Evolutionary conservation across 2,329 filamentous ascomycete species (phyloP), one percentile per base, ranked within the genome.

Genomic region (Fusarium equiseti): DNA sequence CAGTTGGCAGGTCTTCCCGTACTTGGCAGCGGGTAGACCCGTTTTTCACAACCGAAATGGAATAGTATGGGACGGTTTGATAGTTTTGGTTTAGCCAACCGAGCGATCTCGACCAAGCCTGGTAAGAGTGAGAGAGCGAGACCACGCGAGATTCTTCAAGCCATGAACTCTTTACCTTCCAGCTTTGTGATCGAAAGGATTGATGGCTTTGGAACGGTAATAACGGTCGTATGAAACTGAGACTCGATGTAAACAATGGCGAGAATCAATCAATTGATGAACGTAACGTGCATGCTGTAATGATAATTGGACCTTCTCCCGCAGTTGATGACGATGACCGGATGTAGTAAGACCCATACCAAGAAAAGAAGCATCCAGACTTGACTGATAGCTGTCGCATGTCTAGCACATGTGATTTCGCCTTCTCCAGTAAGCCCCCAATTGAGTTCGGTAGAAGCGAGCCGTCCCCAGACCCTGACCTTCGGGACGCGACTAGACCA

Each of bases 11-110:
- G 18, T 13, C 15, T 18, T 27, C 22, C 12, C 27, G 16, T 12
- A 18, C n/a, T 5, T 22, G 56, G 42, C 29, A 22, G 16, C 58
- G 60, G 60, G 60, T 55, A 48, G 42, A 32, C 58, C 60, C 60
- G 48, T 20, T 62, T 42, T 42, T 22, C 18, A 26, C 3, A 5
- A 10, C 18, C 3, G 18, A 38, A 38, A 38, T 18, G 16, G 18
- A 29, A 15, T 35, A 27, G 46, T 22, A 42, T 54, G 26, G 3
- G 16, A 35, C 15, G 8, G 27, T 18, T 50, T 7, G 15, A 6
- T 15, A 13, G 15, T 22, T 42, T 35, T 5, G 45, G 57, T 24
- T 27, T 22, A 35, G n/a, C 10, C 16, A 26, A 3, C 12, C 18
- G 16, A 27, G 3, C 2, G 24, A 45, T 46, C n/a, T 24, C 45